Conservation (phyloP, 2,329 filamentous ascomycete genomes). For the Dryadomyces sulphureus region DNA sequence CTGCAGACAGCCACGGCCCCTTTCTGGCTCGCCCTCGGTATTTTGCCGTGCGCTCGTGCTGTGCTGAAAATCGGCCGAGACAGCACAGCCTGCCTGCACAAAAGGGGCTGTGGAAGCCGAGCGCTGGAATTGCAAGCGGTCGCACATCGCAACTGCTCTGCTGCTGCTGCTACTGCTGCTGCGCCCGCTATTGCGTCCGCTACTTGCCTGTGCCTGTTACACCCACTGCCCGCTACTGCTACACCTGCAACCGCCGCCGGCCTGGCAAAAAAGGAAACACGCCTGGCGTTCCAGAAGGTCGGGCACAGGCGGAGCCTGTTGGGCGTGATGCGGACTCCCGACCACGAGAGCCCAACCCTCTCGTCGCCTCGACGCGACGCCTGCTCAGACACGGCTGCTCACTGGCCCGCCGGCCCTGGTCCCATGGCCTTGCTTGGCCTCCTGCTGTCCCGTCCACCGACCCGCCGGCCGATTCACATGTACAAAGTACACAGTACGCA, state of each 20-base stretch:
- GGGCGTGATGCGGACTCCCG: background rate
- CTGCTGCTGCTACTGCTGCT: background rate
- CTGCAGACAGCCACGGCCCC: too few species aligned
- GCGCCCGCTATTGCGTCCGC: background rate
- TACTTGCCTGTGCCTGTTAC: background rate
- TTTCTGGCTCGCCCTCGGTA: too few species aligned
- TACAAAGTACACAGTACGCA: too few species aligned
- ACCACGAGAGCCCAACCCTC: background rate
- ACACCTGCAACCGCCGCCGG: too few species aligned
- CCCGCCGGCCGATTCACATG: too few species aligned
- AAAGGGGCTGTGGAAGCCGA: background rate
- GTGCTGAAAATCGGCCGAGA: slow-evolving; percentile 5
- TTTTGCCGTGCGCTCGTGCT: too few species aligned
- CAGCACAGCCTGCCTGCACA: slow-evolving; percentile 1
- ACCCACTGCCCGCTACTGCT: background rate
- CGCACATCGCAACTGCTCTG: background rate
- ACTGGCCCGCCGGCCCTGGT: too few species aligned
- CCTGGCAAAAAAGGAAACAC: background rate
- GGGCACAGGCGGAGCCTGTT: background rate
- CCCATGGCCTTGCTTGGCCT: too few species aligned
- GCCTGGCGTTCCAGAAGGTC: background rate
- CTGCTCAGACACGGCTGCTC: too few species aligned
- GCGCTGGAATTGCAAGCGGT: background rate
- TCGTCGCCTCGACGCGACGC: too few species aligned
- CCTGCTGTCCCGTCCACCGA: too few species aligned